A percentile compares a stretch with the other conserved stretches of the same genome.
phyloP scores from a whole-genome alignment of 441 rosid genomes.

The Lepidium campestre region DNA sequence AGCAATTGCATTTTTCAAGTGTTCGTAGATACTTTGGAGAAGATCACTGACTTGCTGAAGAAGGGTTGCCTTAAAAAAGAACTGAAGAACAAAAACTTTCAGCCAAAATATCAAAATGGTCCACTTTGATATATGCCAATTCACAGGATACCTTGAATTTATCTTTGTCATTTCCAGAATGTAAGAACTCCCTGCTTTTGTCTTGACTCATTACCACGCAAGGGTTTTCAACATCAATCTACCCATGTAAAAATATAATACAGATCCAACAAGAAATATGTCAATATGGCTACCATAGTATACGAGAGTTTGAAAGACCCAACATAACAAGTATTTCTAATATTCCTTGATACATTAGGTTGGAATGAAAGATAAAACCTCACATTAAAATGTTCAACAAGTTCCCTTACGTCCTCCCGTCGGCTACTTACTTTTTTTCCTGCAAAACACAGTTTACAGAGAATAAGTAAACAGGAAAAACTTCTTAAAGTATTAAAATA shows the following conservation, averaged over 20 bases:
- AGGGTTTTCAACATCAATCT: conserved; percentile 98
- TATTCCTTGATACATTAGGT: not conserved
- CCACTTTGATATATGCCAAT: not conserved
- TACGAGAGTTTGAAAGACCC: not conserved
- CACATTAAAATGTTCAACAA: conserved; percentile 87
- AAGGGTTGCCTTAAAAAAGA: conserved; percentile 90
- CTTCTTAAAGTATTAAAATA: not conserved
- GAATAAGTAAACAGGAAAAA: not conserved
- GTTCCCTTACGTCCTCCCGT: conserved; percentile 75
- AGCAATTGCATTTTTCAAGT: conserved; percentile 50
- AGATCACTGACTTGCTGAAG: conserved; percentile 94
- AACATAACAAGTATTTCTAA: not conserved
- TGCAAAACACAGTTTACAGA: conserved; percentile 27
- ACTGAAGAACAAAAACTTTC: conserved; percentile 45
- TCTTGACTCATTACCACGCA: conserved; percentile 98
- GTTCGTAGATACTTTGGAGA: conserved; percentile 45
- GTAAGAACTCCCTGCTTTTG: conserved; percentile 94
- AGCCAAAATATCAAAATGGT: conserved; percentile 18
- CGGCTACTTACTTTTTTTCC: conserved; percentile 63
- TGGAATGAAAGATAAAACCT: conserved; percentile 26
- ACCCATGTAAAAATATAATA: not conserved
- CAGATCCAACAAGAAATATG: not conserved
- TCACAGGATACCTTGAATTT: conserved; percentile 69
- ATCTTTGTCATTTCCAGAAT: conserved; percentile 93
- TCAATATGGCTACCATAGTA: not conserved